Evolutionary conservation across 2,329 filamentous ascomycete genomes (phyloP).

Genomic region (Talaromyces atroroseus): DNA sequence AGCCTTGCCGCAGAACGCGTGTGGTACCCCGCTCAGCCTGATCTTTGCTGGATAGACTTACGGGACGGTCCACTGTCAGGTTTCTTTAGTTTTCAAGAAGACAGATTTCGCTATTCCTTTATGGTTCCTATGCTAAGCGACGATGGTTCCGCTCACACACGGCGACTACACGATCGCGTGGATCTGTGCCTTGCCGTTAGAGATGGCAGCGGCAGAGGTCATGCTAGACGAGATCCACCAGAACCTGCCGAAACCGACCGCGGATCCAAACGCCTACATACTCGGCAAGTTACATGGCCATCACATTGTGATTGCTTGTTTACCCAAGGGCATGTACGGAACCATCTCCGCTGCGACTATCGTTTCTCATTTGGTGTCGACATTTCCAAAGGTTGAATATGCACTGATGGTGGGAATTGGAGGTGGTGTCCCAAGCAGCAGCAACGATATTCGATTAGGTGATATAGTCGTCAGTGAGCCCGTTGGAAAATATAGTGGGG

Average conservation of each 20-base stretch:
- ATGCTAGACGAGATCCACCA: slow-evolving; percentile 4
- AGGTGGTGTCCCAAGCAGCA: background rate
- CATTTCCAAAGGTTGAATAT: slow-evolving; percentile 14
- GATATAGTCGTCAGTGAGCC: slow-evolving; percentile 18
- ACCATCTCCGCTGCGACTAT: background rate
- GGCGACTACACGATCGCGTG: background rate
- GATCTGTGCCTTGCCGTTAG: slow-evolving; percentile 1
- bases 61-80: no score
- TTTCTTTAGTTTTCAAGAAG: no score
- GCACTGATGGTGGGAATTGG: slow-evolving; percentile 2
- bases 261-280: background rate
- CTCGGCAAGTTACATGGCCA: slow-evolving; percentile 8
- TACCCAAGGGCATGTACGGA: slow-evolving; percentile 2
- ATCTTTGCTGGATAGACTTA: no score
- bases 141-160: background rate
- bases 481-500: background rate
- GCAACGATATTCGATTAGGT: slow-evolving; percentile 14
- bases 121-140: no score
- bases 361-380: slow-evolving; percentile 7
- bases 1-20: no score
- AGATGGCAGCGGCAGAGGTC: background rate
- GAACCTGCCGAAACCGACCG: background rate
- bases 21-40: no score
- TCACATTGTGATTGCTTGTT: slow-evolving; percentile 14
- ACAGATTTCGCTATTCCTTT: no score